Conservation (phyloP, 306 rosid species). For the Acacia melanoxylon region DNA sequence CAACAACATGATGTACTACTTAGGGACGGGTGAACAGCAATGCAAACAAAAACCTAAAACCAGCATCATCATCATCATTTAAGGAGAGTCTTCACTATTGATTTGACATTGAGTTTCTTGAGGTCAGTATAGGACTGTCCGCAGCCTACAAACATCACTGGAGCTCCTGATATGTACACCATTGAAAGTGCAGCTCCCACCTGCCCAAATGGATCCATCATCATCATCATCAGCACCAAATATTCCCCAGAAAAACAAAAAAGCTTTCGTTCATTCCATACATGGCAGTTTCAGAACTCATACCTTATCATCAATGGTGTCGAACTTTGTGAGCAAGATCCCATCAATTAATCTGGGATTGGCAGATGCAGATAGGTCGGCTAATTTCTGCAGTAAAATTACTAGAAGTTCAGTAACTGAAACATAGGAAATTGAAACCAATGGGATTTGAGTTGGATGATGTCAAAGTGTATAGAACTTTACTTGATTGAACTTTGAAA, state of each 20-base stretch:
- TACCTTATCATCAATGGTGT: constrained; percentile 96
- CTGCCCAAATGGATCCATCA: constrained; percentile 36
- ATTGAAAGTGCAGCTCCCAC: constrained; percentile 99
- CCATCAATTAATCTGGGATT: constrained; percentile 85
- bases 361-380: constrained; percentile 72
- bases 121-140: constrained; percentile 98
- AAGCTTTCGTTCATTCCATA: not conserved
- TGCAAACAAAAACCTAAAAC: not conserved
- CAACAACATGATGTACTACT: not conserved
- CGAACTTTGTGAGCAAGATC: constrained; percentile 95
- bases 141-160: constrained; percentile 97
- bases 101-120: constrained; percentile 92
- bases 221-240: constrained; percentile 2
- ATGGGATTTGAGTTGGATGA: not conserved
- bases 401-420: constrained; percentile 7
- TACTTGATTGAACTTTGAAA: constrained; percentile 96
- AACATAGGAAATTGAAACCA: not conserved
- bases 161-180: constrained; percentile 98
- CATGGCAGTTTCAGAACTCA: constrained; percentile 12
- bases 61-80: constrained; percentile 43
- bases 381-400: constrained; percentile 72
- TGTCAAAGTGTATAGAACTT: constrained; percentile 1
- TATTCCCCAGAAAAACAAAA: not conserved
- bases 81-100: constrained; percentile 88
- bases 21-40: constrained; percentile 20